Percentiles rank a stretch among this genome's conserved stretches.
Conservation (phyloP, 2,329 filamentous ascomycete genomes). For the Penicillium sp. region DNA sequence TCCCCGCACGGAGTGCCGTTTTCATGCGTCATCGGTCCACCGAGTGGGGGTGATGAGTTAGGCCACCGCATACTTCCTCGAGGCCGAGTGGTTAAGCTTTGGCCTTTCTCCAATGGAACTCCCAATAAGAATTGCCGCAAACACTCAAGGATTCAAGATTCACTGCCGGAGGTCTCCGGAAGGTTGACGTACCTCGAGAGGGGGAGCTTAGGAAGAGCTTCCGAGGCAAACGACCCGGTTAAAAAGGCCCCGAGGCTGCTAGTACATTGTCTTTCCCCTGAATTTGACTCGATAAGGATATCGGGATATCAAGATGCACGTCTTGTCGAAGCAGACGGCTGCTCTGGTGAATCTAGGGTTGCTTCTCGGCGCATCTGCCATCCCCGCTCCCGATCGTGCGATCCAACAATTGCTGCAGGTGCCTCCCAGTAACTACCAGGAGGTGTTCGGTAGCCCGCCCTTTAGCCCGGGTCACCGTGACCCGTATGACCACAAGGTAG, state of each 20-base stretch:
- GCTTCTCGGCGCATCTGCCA: conserved; percentile 3
- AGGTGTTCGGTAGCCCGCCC: conserved; percentile 41
- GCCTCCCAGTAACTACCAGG: conserved; percentile 20
- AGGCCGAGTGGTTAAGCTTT: neutral
- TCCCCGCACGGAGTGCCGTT: neutral
- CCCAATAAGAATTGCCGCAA: neutral
- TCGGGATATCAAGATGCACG: neutral
- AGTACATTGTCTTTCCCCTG: neutral
- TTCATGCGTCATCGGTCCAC: neutral
- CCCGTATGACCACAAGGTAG: conserved; percentile 62
- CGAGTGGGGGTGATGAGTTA: neutral
- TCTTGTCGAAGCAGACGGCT: neutral
- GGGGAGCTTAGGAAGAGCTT: neutral
- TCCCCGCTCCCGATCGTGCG: conserved; percentile 13
- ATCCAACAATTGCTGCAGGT: conserved; percentile 38
- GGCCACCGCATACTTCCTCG: neutral
- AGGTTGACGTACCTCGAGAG: neutral
- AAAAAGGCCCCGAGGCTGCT: neutral
- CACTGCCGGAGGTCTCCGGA: neutral
- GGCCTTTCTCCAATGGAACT: neutral
- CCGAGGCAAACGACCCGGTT: neutral
- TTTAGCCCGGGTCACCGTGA: conserved; percentile 62
- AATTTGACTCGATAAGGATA: neutral
- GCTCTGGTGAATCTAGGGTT: conserved; percentile 1
- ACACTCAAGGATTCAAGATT: neutral